Base-by-base conservation (phyloP, 768 basidiomycete species). In the Agaricus bisporus region DNA sequence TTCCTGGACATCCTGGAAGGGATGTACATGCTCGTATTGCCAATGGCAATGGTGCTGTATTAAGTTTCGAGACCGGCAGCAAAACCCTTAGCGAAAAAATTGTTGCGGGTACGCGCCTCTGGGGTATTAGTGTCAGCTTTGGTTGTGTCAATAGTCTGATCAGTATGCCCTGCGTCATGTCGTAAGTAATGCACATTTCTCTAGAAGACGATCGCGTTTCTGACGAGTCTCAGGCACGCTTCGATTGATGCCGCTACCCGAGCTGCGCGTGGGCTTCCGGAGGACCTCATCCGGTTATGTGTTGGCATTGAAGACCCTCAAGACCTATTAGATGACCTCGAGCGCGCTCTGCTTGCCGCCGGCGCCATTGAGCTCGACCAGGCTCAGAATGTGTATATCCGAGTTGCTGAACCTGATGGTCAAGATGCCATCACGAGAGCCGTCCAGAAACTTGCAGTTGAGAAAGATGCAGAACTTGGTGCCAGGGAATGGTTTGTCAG, bases 91-190 rank as follows among this genome's bases (percentile, higher is more conserved):
- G 91, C 65, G 94, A 98, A 69, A 81, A 85, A 48, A 88, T 98
- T 56, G 94, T 99, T 8, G 95, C 88, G 5, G 89, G 86, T 0
- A 91, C 97, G 14, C 79, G 93, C 49, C 73, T 99, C 25, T 99
- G 95, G 95, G 91, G 95, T 17, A 98, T 99, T 64, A 92, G 88
- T 57, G 97, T 99, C 61, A 94, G 91, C 66, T 99, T 99, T 64
- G 97, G 97, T 29, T 94, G 91, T 60, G 95, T 99, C 56, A 99
- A 99, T 73, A 93, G 91, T 64, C 68, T 99, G 67, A 98, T 98
- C 71, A 93, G 90, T 59, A 98, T 99, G 95, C 97, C 97, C 36
- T 98, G 97, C 67, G 84, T 92, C 61, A 98, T 99, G 97, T 97
- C 94, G 95, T 98, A 69, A 73, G 95, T 88, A 5, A 35, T 38